A percentile compares a stretch with the other conserved stretches of the same genome.
phyloP scores from a whole-genome alignment of 768 basidiomycete species.

The Trametopsis cervina region DNA sequence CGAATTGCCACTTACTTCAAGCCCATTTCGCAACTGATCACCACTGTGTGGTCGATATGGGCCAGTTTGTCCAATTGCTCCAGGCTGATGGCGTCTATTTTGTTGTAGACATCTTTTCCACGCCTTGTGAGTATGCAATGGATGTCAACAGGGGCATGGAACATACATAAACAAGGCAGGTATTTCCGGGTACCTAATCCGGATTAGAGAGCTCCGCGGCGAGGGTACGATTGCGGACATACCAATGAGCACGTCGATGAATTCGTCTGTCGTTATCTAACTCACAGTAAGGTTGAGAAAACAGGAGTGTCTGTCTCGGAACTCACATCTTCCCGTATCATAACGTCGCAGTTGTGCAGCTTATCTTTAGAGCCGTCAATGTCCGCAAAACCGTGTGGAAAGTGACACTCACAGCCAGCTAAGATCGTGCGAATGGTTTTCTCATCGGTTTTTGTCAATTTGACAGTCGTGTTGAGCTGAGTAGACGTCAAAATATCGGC shows the following conservation, averaged over 20 bases:
- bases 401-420: constrained; percentile 62
- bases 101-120: constrained; percentile 84
- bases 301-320: constrained; percentile 2
- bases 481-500: constrained; percentile 3
- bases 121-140: background rate
- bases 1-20: constrained; percentile 60
- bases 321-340: constrained; percentile 95
- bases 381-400: background rate
- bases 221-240: constrained; percentile 8
- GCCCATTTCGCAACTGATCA: constrained; percentile 94
- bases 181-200: constrained; percentile 83
- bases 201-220: background rate
- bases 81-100: constrained; percentile 83
- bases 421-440: constrained; percentile 91
- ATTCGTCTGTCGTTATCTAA: constrained; percentile 92
- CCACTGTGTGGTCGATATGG: constrained; percentile 76
- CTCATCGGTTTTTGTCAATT: constrained; percentile 91
- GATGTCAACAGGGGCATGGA: background rate
- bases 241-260: constrained; percentile 98
- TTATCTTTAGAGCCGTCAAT: constrained; percentile 46
- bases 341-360: constrained; percentile 91
- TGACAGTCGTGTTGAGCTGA: constrained; percentile 85
- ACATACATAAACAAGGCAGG: constrained; percentile 82
- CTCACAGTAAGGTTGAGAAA: constrained; percentile 4
- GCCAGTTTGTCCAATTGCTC: constrained; percentile 82